phyloP scores from a whole-genome alignment of 1,284 basidiomycete species.

The Mycocalia duriaeana region DNA sequence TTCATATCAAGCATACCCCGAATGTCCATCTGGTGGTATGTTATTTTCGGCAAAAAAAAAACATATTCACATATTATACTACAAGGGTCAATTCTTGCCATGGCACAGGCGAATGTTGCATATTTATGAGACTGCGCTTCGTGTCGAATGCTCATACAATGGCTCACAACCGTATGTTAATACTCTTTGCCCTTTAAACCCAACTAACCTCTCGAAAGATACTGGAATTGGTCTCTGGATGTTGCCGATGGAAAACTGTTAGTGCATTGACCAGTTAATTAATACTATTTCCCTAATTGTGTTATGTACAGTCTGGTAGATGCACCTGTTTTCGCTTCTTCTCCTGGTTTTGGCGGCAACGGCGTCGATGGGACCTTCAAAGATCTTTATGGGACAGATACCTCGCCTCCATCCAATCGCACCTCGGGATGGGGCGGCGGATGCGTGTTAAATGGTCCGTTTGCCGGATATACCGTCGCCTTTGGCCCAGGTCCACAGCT shows the following conservation, averaged over 20 bases:
- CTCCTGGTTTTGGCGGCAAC: slow-evolving; percentile 30
- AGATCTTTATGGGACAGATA: background rate
- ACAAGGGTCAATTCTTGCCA: slow-evolving; percentile 35
- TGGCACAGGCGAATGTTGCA: slow-evolving; percentile 33
- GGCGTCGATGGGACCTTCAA: slow-evolving; percentile 22
- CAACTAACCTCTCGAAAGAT: slow-evolving; percentile 18
- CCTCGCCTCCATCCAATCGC: slow-evolving; percentile 6
- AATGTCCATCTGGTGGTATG: slow-evolving; percentile 25
- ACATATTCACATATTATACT: background rate
- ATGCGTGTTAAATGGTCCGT: slow-evolving; percentile 30
- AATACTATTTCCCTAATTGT: background rate
- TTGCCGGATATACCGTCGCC: slow-evolving; percentile 24
- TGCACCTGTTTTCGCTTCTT: slow-evolving; percentile 29
- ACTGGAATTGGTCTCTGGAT: slow-evolving; percentile 38
- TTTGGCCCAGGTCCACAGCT: slow-evolving; percentile 28
- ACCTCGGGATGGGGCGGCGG: slow-evolving; percentile 17
- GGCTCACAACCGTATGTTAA: slow-evolving; percentile 30
- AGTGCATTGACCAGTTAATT: background rate
- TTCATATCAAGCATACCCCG: slow-evolving; percentile 22
- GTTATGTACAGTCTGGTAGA: slow-evolving; percentile 15
- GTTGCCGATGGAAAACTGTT: slow-evolving; percentile 17
- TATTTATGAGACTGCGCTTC: slow-evolving; percentile 27
- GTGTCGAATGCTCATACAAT: slow-evolving; percentile 30
- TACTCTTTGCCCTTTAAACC: background rate
- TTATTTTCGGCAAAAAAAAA: background rate